phyloP scores from a whole-genome alignment of 257 asterid genomes.

The Fraxinus pennsylvanica region DNA sequence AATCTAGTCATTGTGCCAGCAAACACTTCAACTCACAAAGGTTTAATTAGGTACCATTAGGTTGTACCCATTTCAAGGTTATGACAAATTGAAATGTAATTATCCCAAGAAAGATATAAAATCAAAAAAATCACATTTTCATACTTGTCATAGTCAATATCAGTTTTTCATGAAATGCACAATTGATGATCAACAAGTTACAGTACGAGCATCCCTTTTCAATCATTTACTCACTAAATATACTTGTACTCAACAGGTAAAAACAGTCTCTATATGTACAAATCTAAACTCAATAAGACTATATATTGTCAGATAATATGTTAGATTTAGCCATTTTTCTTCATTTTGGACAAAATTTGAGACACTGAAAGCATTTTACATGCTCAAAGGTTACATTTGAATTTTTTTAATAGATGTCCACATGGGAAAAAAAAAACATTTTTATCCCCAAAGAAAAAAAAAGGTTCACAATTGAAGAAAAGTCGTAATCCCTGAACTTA shows the following conservation, averaged over 20 bases:
- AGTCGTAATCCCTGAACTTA: neutral
- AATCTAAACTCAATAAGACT: conserved; percentile 14
- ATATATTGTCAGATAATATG: neutral
- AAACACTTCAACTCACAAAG: conserved; percentile 6
- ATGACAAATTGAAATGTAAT: neutral
- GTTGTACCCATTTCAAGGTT: neutral
- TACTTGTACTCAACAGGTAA: neutral
- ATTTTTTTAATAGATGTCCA: neutral
- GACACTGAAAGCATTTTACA: neutral
- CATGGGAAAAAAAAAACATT: neutral
- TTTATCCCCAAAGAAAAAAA: neutral
- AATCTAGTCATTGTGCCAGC: neutral
- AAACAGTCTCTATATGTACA: neutral
- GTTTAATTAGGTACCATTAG: neutral
- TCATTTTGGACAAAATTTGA: neutral
- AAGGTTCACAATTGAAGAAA: neutral
- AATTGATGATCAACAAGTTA: neutral
- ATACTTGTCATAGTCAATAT: neutral
- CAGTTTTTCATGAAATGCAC: neutral
- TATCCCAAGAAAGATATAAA: neutral
- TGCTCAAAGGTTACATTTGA: neutral
- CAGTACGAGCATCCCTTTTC: neutral
- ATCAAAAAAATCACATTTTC: neutral
- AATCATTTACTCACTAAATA: neutral
- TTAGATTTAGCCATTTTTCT: neutral